Base-by-base conservation (phyloP, 2,329 filamentous ascomycete genomes). In the Metarhizium robertsii region DNA sequence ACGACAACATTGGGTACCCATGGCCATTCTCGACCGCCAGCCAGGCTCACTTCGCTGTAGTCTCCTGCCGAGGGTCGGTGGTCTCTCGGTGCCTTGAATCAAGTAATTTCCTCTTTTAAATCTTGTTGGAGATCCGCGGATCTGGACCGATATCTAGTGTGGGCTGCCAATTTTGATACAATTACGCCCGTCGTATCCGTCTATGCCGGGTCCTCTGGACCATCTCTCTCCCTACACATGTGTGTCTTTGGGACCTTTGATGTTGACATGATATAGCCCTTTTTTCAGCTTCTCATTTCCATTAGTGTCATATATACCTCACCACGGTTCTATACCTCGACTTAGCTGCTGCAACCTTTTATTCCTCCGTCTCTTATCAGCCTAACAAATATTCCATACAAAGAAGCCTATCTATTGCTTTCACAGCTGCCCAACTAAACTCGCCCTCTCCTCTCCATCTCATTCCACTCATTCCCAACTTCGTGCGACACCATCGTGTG, bases 1-100 rank as follows among this genome's bases (percentile, higher is more conserved):
- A 50, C 36, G 43, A 18, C 45, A 40, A 36, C 36, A 48, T 49
- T 29, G 36, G 43, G 50, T 47, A 45, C 45, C 53, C 48, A 36
- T 56, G 40, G 48, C 51, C 36, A 29, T 49, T 50, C 53, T 51
- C 47, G 52, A 42, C 43, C 42, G 29, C 53, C 32, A 8, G 10
- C 32, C 10, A 29, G 32, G 40, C 49, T 53, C 50, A n/a, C 36
- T 50, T 53, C 32, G 32, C 45, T 20, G 11, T 14, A 48, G 49
- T 42, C 42, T 25, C 43, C 50, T 53, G 36, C 36, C 4, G 45
- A 50, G 25, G 45, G 50, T 18, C 53, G 50, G 49, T 53, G 20
- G 46, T 32, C 50, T 55, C 40, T 50, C 38, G 53, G 48, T 36
- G 40, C 40, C 43, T 42, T 50, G 49, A 50, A 50, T 53, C 50